Evolutionary conservation across 306 rosid species (phyloP).

Genomic region (Morella rubra): DNA sequence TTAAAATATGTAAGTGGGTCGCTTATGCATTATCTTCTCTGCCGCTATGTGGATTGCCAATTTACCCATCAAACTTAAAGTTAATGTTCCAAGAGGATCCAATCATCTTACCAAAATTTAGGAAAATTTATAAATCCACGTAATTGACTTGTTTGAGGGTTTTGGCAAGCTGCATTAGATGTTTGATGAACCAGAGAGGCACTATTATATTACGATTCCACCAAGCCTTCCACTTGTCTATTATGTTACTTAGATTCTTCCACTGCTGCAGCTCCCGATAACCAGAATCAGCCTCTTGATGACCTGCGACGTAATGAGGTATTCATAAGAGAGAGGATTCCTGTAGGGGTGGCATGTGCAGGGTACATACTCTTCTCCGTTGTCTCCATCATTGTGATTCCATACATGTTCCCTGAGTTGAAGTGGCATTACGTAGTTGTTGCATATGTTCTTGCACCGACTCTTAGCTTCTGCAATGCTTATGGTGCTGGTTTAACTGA

Average conservation of each 20-base stretch:
- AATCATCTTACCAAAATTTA: background rate
- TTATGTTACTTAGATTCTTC: constrained; percentile 21
- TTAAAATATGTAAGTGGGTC: constrained; percentile 48
- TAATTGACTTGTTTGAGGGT: background rate
- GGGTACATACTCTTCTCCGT: constrained; percentile 74
- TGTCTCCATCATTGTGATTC: constrained; percentile 71
- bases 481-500: constrained; percentile 96
- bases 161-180: constrained; percentile 10
- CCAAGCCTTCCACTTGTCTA: constrained; percentile 8
- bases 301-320: constrained; percentile 76
- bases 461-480: constrained; percentile 97
- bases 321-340: constrained; percentile 76
- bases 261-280: constrained; percentile 45
- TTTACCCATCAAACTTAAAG: background rate
- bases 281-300: constrained; percentile 46
- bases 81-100: background rate
- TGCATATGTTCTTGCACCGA: constrained; percentile 80
- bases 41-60: background rate
- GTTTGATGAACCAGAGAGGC: background rate
- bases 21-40: background rate
- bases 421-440: constrained; percentile 86
- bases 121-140: background rate
- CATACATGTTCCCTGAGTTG: constrained; percentile 81
- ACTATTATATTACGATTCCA: constrained; percentile 2
- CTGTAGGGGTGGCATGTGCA: constrained; percentile 69